Evolutionary conservation across 176 grass and related monocot species (phyloP).

Genomic region (Phyllostachys edulis): DNA sequence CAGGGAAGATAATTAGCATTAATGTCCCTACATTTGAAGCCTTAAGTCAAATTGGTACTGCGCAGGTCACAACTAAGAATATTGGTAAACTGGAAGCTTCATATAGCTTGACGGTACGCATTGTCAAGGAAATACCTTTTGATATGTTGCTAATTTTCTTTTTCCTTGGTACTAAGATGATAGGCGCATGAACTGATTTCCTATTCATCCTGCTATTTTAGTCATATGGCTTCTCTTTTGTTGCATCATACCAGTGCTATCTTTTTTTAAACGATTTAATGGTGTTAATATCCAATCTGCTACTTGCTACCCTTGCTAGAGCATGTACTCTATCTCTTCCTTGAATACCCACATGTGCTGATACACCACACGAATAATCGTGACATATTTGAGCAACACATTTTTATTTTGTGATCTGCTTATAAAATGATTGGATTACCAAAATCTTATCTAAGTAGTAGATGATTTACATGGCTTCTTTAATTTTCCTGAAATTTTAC

Average conservation of each 20-base stretch:
- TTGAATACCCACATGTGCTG: background rate
- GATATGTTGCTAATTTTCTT: background rate
- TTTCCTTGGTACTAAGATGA: background rate
- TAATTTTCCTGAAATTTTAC: conserved; percentile 26
- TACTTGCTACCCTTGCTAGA: background rate
- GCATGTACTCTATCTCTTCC: background rate
- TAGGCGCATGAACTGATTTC: background rate
- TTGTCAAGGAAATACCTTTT: conserved; percentile 17
- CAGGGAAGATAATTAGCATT: conserved; percentile 69
- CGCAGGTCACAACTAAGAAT: conserved; percentile 67
- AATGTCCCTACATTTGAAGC: conserved; percentile 74
- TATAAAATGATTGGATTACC: background rate
- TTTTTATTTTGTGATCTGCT: background rate
- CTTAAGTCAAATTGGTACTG: conserved; percentile 75
- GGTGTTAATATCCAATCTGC: background rate
- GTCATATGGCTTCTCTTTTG: background rate
- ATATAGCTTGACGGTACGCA: conserved; percentile 83
- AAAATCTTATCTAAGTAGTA: background rate
- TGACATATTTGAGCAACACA: background rate
- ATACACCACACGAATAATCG: background rate
- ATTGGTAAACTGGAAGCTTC: conserved; percentile 81
- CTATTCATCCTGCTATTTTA: background rate
- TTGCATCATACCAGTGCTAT: background rate
- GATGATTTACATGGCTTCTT: background rate
- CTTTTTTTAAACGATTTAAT: background rate